Evolutionary conservation across 73 alveolate genomes (phyloP).

Genomic region (Symbiodinium natans): DNA sequence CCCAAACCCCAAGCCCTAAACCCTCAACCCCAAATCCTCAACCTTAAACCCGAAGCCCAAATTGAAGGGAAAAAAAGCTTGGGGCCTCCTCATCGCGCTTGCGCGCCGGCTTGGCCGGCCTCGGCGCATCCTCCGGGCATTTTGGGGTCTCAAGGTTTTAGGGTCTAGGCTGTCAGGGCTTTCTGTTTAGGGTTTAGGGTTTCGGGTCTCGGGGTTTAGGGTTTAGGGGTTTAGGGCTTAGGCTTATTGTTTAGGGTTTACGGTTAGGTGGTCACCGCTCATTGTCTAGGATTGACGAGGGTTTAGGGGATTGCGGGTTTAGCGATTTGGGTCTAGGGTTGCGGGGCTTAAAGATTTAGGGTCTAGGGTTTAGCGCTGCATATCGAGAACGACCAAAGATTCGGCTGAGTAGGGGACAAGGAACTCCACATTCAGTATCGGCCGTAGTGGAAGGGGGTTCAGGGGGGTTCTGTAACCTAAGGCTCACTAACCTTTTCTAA

Average conservation of each 20-base stretch:
- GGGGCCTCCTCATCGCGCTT: not conserved
- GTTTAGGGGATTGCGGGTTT: not conserved
- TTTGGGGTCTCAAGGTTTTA: not conserved
- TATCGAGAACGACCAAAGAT: no score
- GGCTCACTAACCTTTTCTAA: no score
- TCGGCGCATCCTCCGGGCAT: not conserved
- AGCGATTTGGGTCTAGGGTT: not conserved
- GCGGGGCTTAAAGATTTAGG: no score
- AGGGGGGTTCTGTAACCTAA: no score
- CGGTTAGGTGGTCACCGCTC: not conserved
- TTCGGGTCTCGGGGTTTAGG: not conserved
- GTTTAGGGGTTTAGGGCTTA: not conserved
- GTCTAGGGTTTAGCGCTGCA: no score
- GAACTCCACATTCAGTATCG: no score
- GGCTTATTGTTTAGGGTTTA: not conserved
- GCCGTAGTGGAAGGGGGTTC: no score
- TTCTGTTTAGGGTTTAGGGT: not conserved
- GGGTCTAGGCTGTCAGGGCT: not conserved
- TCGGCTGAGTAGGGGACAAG: no score
- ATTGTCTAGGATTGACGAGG: not conserved
- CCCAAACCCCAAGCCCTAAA: not conserved
- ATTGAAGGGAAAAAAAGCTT: no score
- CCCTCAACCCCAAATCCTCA: no score
- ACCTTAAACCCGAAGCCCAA: not conserved
- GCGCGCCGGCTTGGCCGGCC: not conserved